A percentile compares a stretch with the other conserved stretches of the same genome.
Evolutionary conservation across 176 grass and related monocot genomes (phyloP).

Genomic region (Rhynchospora tenuis): DNA sequence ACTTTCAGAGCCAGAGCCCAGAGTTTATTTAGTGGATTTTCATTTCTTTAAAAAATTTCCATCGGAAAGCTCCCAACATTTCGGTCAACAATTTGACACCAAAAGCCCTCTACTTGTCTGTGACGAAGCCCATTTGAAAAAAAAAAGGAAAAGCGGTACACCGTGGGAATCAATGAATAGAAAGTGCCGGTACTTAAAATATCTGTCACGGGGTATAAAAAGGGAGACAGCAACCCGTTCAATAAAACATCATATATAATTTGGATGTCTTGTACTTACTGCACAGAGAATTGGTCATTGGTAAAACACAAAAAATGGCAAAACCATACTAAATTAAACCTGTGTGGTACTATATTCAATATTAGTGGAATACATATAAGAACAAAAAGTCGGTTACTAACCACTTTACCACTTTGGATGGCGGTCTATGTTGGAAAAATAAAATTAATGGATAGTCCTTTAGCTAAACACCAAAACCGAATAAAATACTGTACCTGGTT

Average conservation of each 20-base stretch:
- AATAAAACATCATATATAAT: neutral
- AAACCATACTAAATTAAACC: neutral
- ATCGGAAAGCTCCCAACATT: neutral
- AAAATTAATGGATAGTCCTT: neutral
- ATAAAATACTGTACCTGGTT: conserved; percentile 40
- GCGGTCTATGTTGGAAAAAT: neutral
- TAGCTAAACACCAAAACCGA: neutral
- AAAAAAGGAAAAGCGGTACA: neutral
- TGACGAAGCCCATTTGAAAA: neutral
- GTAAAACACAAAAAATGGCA: neutral
- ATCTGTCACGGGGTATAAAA: neutral
- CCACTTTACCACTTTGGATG: neutral
- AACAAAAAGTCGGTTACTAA: conserved; percentile 12
- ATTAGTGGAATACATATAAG: neutral
- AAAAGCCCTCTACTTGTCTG: neutral
- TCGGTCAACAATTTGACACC: neutral
- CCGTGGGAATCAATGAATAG: neutral
- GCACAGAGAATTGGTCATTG: neutral
- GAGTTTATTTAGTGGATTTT: neutral
- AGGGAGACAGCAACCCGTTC: neutral
- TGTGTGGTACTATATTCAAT: neutral
- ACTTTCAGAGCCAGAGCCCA: neutral
- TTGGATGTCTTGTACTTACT: neutral
- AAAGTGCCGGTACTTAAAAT: neutral
- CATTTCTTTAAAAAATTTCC: neutral